These are phyloP conservation scores for Aspergillus sp. DNA, from an alignment of 2,329 filamentous ascomycete species.

Conservation along the genomic window DNA sequence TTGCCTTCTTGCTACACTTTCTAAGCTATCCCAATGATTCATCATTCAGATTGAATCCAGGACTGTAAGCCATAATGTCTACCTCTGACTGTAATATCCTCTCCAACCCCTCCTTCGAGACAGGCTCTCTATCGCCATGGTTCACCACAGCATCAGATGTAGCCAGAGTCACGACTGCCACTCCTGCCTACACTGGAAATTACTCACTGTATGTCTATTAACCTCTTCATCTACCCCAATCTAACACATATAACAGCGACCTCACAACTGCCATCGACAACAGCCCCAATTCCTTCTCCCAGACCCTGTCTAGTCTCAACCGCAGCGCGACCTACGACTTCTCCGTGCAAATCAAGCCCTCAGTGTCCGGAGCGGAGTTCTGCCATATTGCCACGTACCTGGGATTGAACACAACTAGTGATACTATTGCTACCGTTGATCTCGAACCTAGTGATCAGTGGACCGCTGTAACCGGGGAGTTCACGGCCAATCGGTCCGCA, in stretches of 20 bases:
- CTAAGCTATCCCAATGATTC: not conserved
- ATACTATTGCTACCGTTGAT: conserved; percentile 11
- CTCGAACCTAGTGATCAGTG: conserved; percentile 20
- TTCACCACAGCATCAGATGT: conserved; percentile 21
- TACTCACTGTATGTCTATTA: conserved; percentile 23
- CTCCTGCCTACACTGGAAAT: conserved; percentile 20
- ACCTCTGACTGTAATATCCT: conserved; percentile 24
- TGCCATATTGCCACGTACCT: conserved; percentile 21
- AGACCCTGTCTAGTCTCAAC: conserved; percentile 18
- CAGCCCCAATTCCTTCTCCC: conserved; percentile 24
- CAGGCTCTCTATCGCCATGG: conserved; percentile 25
- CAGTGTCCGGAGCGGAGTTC: conserved; percentile 12
- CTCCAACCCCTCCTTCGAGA: conserved; percentile 27
- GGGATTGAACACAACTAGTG: conserved; percentile 23
- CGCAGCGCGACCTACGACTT: conserved; percentile 22
- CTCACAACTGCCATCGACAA: conserved; percentile 26
- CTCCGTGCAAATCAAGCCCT: conserved; percentile 17
- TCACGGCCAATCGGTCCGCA: conserved; percentile 9
- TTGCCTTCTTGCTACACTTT: not conserved
- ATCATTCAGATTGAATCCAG: accelerated
- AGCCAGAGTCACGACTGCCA: conserved; percentile 21
- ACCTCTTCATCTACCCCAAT: too few relatives aligned
- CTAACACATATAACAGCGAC: conserved; percentile 17
- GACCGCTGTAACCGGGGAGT: conserved; percentile 21
- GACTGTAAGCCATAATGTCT: conserved; percentile 11